Evolutionary conservation across 768 basidiomycete species (phyloP).

Genomic region (Mycena vitilis): DNA sequence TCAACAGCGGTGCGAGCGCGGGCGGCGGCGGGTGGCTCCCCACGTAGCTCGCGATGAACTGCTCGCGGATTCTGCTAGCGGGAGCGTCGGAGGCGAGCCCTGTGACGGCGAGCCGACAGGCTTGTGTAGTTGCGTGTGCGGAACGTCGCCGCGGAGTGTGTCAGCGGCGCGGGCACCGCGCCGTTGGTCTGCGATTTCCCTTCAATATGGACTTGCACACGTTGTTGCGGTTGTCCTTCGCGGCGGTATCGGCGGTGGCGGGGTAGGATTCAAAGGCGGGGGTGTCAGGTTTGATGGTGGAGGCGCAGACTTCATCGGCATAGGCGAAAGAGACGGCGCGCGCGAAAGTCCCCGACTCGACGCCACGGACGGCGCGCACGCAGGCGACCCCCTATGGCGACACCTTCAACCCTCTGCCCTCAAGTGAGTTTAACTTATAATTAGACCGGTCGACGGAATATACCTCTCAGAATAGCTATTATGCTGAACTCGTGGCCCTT

Average conservation of each 20-base stretch:
- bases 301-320: constrained; percentile 25
- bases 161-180: constrained; percentile 34
- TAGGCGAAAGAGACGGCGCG: constrained; percentile 44
- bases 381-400: constrained; percentile 59
- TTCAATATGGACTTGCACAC: constrained; percentile 81
- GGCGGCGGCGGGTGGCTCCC: constrained; percentile 44
- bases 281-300: constrained; percentile 36
- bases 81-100: constrained; percentile 35
- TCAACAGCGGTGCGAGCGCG: constrained; percentile 27
- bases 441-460: no score
- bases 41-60: constrained; percentile 47
- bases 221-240: constrained; percentile 53
- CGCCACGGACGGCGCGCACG: constrained; percentile 36
- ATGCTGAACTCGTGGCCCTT: no score
- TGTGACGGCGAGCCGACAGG: constrained; percentile 41
- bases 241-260: constrained; percentile 25
- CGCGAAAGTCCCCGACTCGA: constrained; percentile 34
- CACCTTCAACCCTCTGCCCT: no score
- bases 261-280: constrained; percentile 28
- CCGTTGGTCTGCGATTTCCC: constrained; percentile 61
- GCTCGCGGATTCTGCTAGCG: constrained; percentile 63
- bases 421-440: no score
- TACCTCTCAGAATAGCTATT: no score
- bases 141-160: constrained; percentile 33
- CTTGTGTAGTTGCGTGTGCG: constrained; percentile 28